Evolutionary conservation across 1,284 basidiomycete genomes (phyloP), one percentile per base, ranked within the genome.

Genomic region (Thelephora terrestris): DNA sequence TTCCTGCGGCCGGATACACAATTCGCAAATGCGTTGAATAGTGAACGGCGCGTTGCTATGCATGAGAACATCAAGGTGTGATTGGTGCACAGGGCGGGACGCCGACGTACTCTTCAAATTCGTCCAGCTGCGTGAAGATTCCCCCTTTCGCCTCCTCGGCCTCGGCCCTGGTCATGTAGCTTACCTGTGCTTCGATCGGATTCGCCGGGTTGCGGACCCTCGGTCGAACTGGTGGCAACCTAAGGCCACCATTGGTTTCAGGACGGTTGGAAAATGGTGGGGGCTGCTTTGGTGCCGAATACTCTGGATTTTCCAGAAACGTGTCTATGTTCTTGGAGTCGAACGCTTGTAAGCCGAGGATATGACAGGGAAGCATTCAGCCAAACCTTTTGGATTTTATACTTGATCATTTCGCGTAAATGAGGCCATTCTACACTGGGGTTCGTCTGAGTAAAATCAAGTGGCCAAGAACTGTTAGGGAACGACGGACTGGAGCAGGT

Each of bases 21-120:
- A 77, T 61, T 96, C 92, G 57, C 87, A 90, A 16, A 96, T 66
- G 34, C 93, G 82, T 64, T 97, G 93, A 46, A 96, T 85, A 4
- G 93, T 95, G 66, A 96, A 97, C 3, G 93, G 93, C 0, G 90
- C 78, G 47, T 78, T 79, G 45, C 77, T 79, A 53, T 42, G 5
- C n/a, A 36, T 17, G 37, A 16, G 45, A 50, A 40, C 47, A 35
- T 44, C 48, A 36, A 20, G 46, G 56, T 46, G 27, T 32, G 35
- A 45, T 36, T 43, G 37, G 50, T 47, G 27, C 36, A 27, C 27
- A 14, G 52, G 12, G 20, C 14, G 21, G 47, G 43, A 38, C 43
- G n/a, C 37, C 35, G 46, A 70, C 79, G 46, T 55, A 89, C 87
- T 74, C 73, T 32, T 87, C 83, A 54, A 93, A 85, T n/a, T 79